Conservation (phyloP, 148 eudicot species). For the Agrostemma githago region DNA sequence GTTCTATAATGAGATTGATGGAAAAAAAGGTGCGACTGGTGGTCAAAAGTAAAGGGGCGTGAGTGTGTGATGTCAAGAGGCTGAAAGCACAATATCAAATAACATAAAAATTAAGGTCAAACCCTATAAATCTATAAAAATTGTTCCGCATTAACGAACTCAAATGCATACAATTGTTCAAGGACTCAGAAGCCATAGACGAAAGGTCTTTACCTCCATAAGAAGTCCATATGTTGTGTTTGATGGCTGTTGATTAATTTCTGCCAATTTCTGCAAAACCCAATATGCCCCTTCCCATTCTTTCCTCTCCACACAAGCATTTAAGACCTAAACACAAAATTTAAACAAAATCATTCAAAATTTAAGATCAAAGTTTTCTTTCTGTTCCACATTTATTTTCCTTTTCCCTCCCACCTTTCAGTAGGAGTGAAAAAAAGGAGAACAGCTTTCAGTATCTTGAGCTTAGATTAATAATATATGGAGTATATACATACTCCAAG, state of each 20-base stretch:
- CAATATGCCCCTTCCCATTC: slow-evolving; percentile 93
- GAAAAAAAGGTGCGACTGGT: neutral
- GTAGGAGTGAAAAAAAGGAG: neutral
- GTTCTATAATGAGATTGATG: neutral
- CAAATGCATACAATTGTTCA: neutral
- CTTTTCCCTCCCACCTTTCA: neutral
- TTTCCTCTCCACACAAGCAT: slow-evolving; percentile 77
- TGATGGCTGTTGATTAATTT: slow-evolving; percentile 56
- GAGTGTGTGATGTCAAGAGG: too few relatives aligned
- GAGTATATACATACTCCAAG: neutral
- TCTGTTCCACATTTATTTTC: neutral
- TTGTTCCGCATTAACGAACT: neutral
- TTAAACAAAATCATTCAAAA: slow-evolving; percentile 6
- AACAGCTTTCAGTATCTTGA: slow-evolving; percentile 7
- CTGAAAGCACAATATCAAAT: neutral
- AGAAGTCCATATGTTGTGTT: slow-evolving; percentile 82
- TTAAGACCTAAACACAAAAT: slow-evolving; percentile 51
- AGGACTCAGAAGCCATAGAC: slow-evolving; percentile 4
- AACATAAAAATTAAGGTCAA: neutral
- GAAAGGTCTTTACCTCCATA: slow-evolving; percentile 69
- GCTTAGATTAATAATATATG: slow-evolving; percentile 1
- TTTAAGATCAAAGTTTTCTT: neutral
- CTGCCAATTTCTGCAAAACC: slow-evolving; percentile 80
- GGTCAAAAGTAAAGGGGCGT: neutral
- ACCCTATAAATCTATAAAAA: neutral